These are phyloP conservation scores for Beauveria pseudobassiana DNA, from an alignment of 2,329 filamentous ascomycete genomes.

Conservation along the genomic window DNA sequence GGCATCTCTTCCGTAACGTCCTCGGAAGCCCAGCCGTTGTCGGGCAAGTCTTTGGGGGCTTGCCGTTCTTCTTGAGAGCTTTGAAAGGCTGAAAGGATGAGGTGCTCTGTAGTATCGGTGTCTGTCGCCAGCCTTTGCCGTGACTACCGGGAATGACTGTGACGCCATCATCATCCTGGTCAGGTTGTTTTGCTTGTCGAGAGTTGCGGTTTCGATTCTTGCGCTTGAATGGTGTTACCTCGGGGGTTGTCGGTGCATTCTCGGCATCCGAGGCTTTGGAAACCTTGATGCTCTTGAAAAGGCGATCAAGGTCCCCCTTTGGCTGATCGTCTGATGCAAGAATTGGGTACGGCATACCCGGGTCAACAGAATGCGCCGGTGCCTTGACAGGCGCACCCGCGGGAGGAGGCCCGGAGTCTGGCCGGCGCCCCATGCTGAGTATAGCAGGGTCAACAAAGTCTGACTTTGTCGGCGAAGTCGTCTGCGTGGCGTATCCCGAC, in stretches of 20 bases:
- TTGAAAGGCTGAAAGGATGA: constrained; percentile 56
- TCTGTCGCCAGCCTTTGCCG: constrained; percentile 52
- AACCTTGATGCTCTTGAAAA: constrained; percentile 18
- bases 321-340: neutral
- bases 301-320: constrained; percentile 2
- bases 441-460: constrained; percentile 77
- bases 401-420: constrained; percentile 23
- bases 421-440: constrained; percentile 53
- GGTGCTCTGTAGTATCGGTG: constrained; percentile 52
- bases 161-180: constrained; percentile 19
- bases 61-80: constrained; percentile 49
- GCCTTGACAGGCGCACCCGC: constrained; percentile 20
- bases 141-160: constrained; percentile 21
- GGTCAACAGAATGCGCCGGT: constrained; percentile 21
- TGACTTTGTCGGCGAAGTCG: constrained; percentile 34
- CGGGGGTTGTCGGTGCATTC: constrained; percentile 14
- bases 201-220: constrained; percentile 24
- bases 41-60: constrained; percentile 36
- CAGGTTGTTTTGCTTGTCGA: constrained; percentile 24
- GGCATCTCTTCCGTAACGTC: constrained; percentile 92
- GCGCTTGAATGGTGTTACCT: constrained; percentile 24
- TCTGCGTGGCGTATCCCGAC: constrained; percentile 17
- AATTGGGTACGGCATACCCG: constrained; percentile 10
- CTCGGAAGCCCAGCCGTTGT: constrained; percentile 91
- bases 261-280: constrained; percentile 17